Base-by-base conservation (phyloP, 805 yeast genomes). In the Priceomyces carsonii region DNA sequence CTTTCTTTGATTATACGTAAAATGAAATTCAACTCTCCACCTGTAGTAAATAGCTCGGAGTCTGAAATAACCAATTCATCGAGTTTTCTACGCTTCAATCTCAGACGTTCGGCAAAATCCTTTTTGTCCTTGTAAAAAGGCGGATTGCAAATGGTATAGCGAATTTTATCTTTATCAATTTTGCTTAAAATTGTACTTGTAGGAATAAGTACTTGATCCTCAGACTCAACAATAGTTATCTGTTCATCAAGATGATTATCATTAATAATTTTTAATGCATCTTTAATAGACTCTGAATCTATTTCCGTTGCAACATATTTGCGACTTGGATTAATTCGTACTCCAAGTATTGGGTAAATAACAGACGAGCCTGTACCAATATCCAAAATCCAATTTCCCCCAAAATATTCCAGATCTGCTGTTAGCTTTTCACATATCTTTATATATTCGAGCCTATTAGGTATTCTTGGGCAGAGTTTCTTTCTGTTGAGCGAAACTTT, bases 291-390 rank as follows among this genome's bases (percentile, higher is more conserved):
- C 5, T 18, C 29, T 3, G 21, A 18, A 26, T 51, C 39, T 18
- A 50, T 36, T 26, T 51, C 56, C 3, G 53, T 48, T 9, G 40
- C 48, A 10, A 50, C 35, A 23, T 37, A 44, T 27, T 22, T 31
- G 17, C 26, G 32, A 3, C 15, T 33, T 6, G 24, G 13, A 12
- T 18, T 24, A 6, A 35, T n/a, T 9, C 10, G 18, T 5, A 20
- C 15, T 5, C 47, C 53, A 6, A 51, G 23, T 2, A 51, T 26
- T 5, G 53, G 46, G 23, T 48, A 51, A 5, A 51, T 36, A 12
- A 44, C 33, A 9, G 53, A 47, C 3, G 56, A 40, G 3, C 56
- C 56, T 7, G 55, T 50, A 1, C 56, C 56, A 6, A 51, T 41
- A 31, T 51, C 55, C 7, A 51, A 26, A 6, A 38, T 26, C 39